A percentile compares a stretch with the other conserved stretches of the same genome.
Conservation (phyloP, 2,329 filamentous ascomycete species). For the Fusarium verrucosum region DNA sequence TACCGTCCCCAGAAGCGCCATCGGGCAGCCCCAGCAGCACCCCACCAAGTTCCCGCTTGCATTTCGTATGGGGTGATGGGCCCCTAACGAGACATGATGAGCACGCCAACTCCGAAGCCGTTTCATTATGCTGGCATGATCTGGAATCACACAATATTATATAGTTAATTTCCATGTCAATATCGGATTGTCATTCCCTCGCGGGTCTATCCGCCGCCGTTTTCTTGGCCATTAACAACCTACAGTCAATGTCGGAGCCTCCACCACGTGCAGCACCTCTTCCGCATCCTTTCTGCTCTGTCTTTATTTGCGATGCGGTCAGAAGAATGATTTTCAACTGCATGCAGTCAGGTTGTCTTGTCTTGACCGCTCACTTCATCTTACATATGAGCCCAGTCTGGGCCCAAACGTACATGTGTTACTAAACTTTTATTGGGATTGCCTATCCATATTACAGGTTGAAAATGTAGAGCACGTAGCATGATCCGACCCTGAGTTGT, state of each 20-base stretch:
- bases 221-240: not conserved
- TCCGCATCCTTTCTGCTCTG: not conserved
- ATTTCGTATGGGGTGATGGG: constrained; percentile 35
- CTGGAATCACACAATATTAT: constrained; percentile 24
- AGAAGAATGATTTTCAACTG: not conserved
- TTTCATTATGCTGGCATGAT: constrained; percentile 30
- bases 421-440: not conserved
- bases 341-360: not conserved
- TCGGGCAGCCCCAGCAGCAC: constrained; percentile 25
- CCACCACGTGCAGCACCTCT: constrained; percentile 4
- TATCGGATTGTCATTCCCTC: not conserved
- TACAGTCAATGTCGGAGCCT: not conserved
- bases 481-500: constrained; percentile 26
- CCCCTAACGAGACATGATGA: constrained; percentile 18
- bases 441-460: constrained; percentile 21
- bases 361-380: constrained; percentile 16
- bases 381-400: constrained; percentile 18
- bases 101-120: constrained; percentile 12
- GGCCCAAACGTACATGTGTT: constrained; percentile 21
- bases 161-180: constrained; percentile 3
- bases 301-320: not conserved
- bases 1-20: constrained; percentile 15
- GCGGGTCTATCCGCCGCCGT: constrained; percentile 5
- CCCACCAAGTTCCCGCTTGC: constrained; percentile 24
- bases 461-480: constrained; percentile 13